These are phyloP conservation scores for Ustilago sp. DNA, from an alignment of 1,284 basidiomycete genomes.

Conservation along the genomic window DNA sequence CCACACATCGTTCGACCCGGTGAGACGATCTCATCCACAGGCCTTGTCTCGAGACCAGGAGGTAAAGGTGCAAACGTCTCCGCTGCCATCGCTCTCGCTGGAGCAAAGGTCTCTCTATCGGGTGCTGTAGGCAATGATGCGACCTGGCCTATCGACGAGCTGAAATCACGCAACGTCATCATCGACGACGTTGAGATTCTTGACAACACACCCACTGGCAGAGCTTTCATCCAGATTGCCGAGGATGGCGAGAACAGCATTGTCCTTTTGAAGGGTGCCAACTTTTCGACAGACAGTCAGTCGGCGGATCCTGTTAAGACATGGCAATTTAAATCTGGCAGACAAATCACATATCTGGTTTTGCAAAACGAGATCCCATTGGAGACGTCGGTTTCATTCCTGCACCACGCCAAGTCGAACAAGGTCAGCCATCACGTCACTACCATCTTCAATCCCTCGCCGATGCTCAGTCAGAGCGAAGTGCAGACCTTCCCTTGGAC, in stretches of 20 bases:
- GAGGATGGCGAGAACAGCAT: slow-evolving; percentile 68
- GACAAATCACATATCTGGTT: slow-evolving; percentile 71
- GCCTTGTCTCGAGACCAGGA: slow-evolving; percentile 57
- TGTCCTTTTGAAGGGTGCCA: slow-evolving; percentile 66
- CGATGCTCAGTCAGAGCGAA: slow-evolving; percentile 71
- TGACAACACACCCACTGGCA: slow-evolving; percentile 56
- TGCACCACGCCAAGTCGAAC: slow-evolving; percentile 51
- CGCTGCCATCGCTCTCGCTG: slow-evolving; percentile 62
- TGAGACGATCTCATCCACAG: slow-evolving; percentile 64
- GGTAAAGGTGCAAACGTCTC: slow-evolving; percentile 68
- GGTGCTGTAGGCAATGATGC: slow-evolving; percentile 66
- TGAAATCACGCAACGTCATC: slow-evolving; percentile 55
- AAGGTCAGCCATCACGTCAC: slow-evolving; percentile 25
- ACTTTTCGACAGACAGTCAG: slow-evolving; percentile 44
- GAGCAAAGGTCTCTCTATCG: slow-evolving; percentile 49
- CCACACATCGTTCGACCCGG: slow-evolving; percentile 63
- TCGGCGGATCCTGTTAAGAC: slow-evolving; percentile 39
- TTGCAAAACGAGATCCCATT: slow-evolving; percentile 75
- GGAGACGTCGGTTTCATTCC: slow-evolving; percentile 71
- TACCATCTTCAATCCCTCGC: slow-evolving; percentile 74
- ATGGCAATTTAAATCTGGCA: slow-evolving; percentile 14
- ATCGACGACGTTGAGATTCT: slow-evolving; percentile 44
- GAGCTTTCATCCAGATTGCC: slow-evolving; percentile 67
- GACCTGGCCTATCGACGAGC: slow-evolving; percentile 62
- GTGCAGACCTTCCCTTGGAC: slow-evolving; percentile 72